Evolutionary conservation across 208 protist genomes (phyloP).

Genomic region (Trichomonas vaginalis): DNA sequence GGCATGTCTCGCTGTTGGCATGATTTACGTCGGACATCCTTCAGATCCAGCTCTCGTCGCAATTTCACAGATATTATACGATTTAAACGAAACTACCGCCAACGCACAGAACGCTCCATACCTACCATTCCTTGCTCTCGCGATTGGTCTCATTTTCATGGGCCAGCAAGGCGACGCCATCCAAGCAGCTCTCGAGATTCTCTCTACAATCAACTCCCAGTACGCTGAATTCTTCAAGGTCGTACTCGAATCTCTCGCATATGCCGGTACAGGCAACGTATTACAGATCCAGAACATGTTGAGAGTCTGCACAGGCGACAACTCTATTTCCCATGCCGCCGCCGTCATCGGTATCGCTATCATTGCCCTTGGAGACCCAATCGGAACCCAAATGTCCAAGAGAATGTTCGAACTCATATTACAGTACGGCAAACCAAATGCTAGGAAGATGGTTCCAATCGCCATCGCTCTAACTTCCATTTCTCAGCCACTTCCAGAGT

Average conservation of each 20-base stretch:
- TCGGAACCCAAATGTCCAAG: constrained; percentile 85
- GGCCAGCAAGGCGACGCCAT: constrained; percentile 60
- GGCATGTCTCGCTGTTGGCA: constrained; percentile 73
- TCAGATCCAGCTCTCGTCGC: constrained; percentile 73
- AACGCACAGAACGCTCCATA: not conserved
- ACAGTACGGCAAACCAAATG: constrained; percentile 51
- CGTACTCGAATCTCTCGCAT: constrained; percentile 83
- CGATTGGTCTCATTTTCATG: constrained; percentile 30
- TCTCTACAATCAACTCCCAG: constrained; percentile 52
- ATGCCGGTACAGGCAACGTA: constrained; percentile 92
- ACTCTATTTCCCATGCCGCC: constrained; percentile 48
- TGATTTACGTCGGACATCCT: constrained; percentile 73
- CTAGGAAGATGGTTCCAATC: constrained; percentile 80
- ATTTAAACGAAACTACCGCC: not conserved
- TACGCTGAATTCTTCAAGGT: constrained; percentile 66
- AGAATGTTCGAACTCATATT: constrained; percentile 85
- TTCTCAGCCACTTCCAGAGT: constrained; percentile 71
- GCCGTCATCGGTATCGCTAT: constrained; percentile 88
- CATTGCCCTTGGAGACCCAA: constrained; percentile 84
- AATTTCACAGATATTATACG: constrained; percentile 21
- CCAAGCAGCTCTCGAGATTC: constrained; percentile 70
- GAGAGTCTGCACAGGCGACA: not conserved
- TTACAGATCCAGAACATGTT: constrained; percentile 56
- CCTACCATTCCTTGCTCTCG: constrained; percentile 21
- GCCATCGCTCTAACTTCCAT: constrained; percentile 81